Evolutionary conservation across 768 basidiomycete genomes (phyloP).

Genomic region (Melanogaster broomeanus): DNA sequence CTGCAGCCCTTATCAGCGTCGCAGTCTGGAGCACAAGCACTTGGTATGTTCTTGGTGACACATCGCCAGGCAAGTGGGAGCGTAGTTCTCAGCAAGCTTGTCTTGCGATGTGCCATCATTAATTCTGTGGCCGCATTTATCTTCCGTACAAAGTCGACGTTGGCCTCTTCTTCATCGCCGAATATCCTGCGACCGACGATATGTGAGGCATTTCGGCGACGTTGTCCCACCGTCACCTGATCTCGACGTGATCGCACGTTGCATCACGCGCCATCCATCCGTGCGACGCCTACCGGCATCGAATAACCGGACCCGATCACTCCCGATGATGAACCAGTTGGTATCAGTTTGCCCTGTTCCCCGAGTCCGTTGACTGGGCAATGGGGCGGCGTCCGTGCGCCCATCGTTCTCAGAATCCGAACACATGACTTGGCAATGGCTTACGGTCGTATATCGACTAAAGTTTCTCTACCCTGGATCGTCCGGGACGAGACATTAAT

Average conservation of each 20-base stretch:
- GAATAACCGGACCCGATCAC: too few species aligned
- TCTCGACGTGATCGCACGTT: neutral
- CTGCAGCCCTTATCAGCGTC: neutral
- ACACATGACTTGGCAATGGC: too few species aligned
- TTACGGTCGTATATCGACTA: neutral
- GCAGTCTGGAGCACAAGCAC: neutral
- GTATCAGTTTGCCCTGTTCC: slow-evolving; percentile 5
- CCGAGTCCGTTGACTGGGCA: slow-evolving; percentile 8
- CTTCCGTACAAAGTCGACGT: neutral
- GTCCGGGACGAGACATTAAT: too few species aligned
- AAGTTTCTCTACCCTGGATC: too few species aligned
- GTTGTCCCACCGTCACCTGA: slow-evolving; percentile 9
- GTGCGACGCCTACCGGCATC: too few species aligned
- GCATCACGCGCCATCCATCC: neutral
- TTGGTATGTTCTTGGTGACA: slow-evolving; percentile 3
- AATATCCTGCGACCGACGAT: neutral
- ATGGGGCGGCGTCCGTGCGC: neutral
- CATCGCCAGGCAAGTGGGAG: slow-evolving; percentile 39
- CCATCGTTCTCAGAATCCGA: neutral
- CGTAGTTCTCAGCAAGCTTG: slow-evolving; percentile 49
- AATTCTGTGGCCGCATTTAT: neutral
- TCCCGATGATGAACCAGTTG: slow-evolving; percentile 1
- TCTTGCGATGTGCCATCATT: slow-evolving; percentile 18
- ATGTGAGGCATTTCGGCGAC: neutral
- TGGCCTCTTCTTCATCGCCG: neutral